phyloP scores from a whole-genome alignment of 805 yeast genomes.

The Saturnispora diversa region DNA sequence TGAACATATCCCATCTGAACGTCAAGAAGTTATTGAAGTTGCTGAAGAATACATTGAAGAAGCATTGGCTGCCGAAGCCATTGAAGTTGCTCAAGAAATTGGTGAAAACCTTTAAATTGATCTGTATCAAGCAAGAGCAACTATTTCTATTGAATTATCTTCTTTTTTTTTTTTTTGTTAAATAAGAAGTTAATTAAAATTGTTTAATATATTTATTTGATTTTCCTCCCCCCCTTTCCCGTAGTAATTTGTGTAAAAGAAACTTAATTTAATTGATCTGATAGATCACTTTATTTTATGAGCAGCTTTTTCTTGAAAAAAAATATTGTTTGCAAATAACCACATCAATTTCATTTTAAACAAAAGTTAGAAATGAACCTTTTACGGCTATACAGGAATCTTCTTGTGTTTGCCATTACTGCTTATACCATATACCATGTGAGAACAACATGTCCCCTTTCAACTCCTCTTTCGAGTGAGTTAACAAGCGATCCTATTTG shows the following conservation, averaged over 20 bases:
- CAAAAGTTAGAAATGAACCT: not conserved
- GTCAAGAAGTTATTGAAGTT: conserved; percentile 10
- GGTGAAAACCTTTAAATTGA: conserved; percentile 10
- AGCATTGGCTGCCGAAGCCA: conserved; percentile 5
- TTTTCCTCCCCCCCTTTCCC: no score
- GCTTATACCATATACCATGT: conserved; percentile 5
- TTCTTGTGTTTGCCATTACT: not conserved
- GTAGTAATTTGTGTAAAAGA: no score
- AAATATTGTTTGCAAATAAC: not conserved
- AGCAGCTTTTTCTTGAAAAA: no score
- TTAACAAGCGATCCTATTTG: conserved; percentile 8
- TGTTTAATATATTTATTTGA: no score
- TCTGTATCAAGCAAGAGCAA: not conserved
- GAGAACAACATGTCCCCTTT: conserved; percentile 4
- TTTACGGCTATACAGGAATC: not conserved
- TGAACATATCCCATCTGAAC: not conserved
- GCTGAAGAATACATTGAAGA: conserved; percentile 10
- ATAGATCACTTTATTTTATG: no score
- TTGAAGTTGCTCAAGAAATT: conserved; percentile 11
- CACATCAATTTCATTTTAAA: not conserved
- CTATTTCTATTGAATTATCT: not conserved
- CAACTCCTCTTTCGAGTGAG: not conserved
- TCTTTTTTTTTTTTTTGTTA: not conserved
- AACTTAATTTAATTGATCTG: no score
- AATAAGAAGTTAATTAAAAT: no score